Evolutionary conservation across 1,139 yeast genomes (phyloP).

Genomic region (Saccharomyces hybrid): DNA sequence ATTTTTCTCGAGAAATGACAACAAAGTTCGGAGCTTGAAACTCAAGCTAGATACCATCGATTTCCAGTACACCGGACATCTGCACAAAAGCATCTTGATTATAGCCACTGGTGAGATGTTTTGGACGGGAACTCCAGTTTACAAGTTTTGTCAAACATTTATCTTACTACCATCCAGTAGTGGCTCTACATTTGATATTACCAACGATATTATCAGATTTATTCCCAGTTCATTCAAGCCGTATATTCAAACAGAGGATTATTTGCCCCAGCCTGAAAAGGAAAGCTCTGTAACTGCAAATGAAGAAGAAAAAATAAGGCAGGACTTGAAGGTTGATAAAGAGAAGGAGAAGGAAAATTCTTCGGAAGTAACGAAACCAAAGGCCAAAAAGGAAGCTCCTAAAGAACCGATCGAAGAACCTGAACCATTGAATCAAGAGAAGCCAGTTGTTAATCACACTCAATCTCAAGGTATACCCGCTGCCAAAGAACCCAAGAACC

Average conservation of each 20-base stretch:
- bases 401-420: slow-evolving; percentile 24
- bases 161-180: slow-evolving; percentile 47
- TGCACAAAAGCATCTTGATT: slow-evolving; percentile 44
- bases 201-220: slow-evolving; percentile 59
- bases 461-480: background rate
- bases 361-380: slow-evolving; percentile 17
- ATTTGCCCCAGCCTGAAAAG: slow-evolving; percentile 1
- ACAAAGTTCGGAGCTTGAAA: slow-evolving; percentile 42
- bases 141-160: slow-evolving; percentile 61
- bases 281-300: slow-evolving; percentile 1
- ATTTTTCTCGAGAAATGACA: slow-evolving; percentile 33
- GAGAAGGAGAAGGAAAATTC: slow-evolving; percentile 37
- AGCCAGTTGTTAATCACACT: slow-evolving; percentile 5
- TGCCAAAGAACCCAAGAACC: background rate
- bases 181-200: slow-evolving; percentile 48
- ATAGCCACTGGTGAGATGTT: slow-evolving; percentile 64
- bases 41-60: slow-evolving; percentile 57
- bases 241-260: background rate
- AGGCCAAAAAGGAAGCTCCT: slow-evolving; percentile 17
- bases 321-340: slow-evolving; percentile 31
- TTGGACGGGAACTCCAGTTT: slow-evolving; percentile 41
- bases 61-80: slow-evolving; percentile 45
- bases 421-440: slow-evolving; percentile 9
- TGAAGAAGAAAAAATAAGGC: slow-evolving; percentile 15
- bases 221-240: slow-evolving; percentile 35